phyloP scores from a whole-genome alignment of 139 green algal species.

The Zygnema cylindricum region DNA sequence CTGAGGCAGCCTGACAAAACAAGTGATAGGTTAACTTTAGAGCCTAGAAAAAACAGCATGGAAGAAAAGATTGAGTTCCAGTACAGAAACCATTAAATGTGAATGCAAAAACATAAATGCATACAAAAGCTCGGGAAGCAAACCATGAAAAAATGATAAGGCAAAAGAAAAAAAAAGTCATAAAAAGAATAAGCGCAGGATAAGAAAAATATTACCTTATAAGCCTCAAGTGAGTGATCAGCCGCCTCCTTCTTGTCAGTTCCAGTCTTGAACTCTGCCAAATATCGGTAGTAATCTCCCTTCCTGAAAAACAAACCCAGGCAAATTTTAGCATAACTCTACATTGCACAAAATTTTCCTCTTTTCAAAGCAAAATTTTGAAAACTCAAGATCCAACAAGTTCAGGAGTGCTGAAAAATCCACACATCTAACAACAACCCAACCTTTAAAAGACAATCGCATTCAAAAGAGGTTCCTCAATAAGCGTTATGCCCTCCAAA shows the following conservation, averaged over 20 bases:
- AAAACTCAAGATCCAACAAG: too few species aligned
- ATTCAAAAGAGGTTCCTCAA: background rate
- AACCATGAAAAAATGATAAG: background rate
- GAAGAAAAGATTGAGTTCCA: conserved; percentile 60
- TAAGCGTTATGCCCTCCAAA: background rate
- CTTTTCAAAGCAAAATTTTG: too few species aligned
- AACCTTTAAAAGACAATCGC: background rate
- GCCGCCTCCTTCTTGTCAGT: conserved; percentile 90
- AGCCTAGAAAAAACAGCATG: conserved; percentile 66
- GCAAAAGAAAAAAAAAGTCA: conserved; percentile 12
- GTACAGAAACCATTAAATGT: conserved; percentile 5
- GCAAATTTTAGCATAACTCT: too few species aligned
- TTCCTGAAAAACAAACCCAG: conserved; percentile 65
- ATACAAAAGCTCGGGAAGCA: background rate
- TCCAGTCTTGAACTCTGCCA: conserved; percentile 96
- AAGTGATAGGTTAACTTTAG: background rate
- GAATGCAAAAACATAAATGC: background rate
- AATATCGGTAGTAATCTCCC: conserved; percentile 97
- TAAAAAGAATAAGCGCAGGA: conserved; percentile 11
- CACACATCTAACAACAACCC: background rate
- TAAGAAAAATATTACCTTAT: conserved; percentile 76
- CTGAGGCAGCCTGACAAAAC: background rate
- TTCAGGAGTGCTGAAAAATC: background rate
- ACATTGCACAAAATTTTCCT: too few species aligned
- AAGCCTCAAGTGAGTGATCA: conserved; percentile 93